Base-by-base conservation (phyloP, 768 basidiomycete species). In the Hydnomerulius pinastri region DNA sequence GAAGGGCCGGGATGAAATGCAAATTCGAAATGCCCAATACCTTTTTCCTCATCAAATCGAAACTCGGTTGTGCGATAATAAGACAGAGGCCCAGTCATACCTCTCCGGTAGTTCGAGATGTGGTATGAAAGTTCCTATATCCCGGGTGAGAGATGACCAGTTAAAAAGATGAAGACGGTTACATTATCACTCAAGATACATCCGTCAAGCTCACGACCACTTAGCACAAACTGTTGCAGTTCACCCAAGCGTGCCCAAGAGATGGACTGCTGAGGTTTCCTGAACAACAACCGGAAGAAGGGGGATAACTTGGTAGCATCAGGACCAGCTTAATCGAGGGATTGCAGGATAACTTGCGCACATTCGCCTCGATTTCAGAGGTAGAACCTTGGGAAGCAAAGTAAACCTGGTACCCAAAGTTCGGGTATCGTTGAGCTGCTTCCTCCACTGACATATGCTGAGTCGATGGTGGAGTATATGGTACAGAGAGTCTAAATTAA, bases 31-130 rank as follows among this genome's bases (percentile, higher is more conserved):
- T 15, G 40, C 48, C n/a, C n/a, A n/a, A n/a, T 17, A 70, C 76
- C 70, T 58, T 56, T 58, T 58, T 90, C 86, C 65, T 92, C 90
- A 15, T 88, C 80, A 61, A 78, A 79, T n/a, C 86, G 78, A 51
- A 73, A 51, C 51, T 75, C 74, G 11, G 71, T 64, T 2, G 86
- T 89, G 27, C 87, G 79, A 55, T 90, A 91, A 62, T 88, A 92
- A 50, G 86, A 87, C n/a, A 90, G 65, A 3, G 89, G 86, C 2
- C 86, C 87, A 17, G 74, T 72, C 81, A 92, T 82, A 20, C 71
- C 71, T 15, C 78, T 71, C 21, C 67, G 55, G 17, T 81, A 74
- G 48, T 77, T 67, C 4, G 73, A 62, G 13, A 73, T 20, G 57
- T 87, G 83, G 52, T 78, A 78, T 18, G 75, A 62, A 15, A 80